Percentiles rank a stretch among this genome's conserved stretches.
phyloP scores from a whole-genome alignment of 2,329 filamentous ascomycete species.

The Diaporthe australafricana region DNA sequence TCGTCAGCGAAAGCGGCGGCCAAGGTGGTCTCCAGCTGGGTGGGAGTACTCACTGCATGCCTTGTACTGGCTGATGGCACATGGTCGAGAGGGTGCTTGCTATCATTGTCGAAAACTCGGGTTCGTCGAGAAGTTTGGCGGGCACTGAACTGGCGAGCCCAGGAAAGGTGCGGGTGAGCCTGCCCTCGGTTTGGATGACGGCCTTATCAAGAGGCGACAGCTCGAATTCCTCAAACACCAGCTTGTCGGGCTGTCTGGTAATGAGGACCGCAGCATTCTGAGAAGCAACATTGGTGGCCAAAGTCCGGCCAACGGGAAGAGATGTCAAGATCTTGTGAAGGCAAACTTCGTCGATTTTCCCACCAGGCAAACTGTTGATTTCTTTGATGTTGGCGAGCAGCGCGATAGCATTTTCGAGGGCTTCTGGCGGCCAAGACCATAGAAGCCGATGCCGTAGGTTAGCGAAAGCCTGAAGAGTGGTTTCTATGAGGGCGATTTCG shows the following conservation, averaged over 20 bases:
- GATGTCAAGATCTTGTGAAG: not conserved
- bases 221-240: constrained; percentile 27
- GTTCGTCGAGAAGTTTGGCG: not conserved
- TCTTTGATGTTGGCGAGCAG: not conserved
- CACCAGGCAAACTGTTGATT: not conserved
- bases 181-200: not conserved
- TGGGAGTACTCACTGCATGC: constrained; percentile 14
- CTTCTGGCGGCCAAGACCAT: not conserved
- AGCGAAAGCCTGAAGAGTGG: not conserved
- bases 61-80: not conserved
- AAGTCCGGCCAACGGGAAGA: not conserved
- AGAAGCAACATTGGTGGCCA: not conserved
- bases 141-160: constrained; percentile 6
- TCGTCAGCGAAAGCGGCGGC: not conserved
- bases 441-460: not conserved
- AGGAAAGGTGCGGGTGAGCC: constrained; percentile 19
- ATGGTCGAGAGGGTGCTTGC: constrained; percentile 20
- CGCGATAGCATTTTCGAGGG: not conserved
- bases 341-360: not conserved
- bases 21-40: not conserved
- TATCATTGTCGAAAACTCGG: constrained; percentile 1
- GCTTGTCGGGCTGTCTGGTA: not conserved
- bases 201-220: not conserved
- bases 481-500: constrained; percentile 2
- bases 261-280: constrained; percentile 24